These are phyloP conservation scores for Penicillium longicatenatum DNA, from an alignment of 495 filamentous ascomycete genomes.

Conservation along the genomic window DNA sequence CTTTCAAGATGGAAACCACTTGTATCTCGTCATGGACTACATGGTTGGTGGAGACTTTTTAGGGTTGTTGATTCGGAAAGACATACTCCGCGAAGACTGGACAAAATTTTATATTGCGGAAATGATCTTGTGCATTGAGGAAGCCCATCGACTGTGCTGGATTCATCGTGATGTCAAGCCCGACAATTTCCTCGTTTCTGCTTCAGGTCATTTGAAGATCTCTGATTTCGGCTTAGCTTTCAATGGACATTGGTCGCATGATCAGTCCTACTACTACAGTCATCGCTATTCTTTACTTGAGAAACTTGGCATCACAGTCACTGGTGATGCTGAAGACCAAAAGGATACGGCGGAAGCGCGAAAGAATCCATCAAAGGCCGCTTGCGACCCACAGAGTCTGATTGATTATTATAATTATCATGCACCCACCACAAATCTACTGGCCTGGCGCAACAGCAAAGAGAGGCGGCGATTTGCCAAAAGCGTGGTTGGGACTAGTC, in stretches of 20 bases:
- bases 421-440: conserved; percentile 42
- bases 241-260: conserved; percentile 92
- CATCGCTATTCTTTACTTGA: conserved; percentile 76
- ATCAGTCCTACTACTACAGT: conserved; percentile 78
- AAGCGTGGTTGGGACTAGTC: conserved; percentile 92
- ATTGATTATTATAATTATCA: conserved; percentile 15
- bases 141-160: conserved; percentile 81
- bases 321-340: conserved; percentile 74
- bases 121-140: conserved; percentile 94
- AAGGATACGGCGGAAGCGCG: conserved; percentile 47
- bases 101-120: conserved; percentile 88
- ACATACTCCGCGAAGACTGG: conserved; percentile 73
- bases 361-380: conserved; percentile 6
- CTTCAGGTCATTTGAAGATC: conserved; percentile 89
- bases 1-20: conserved; percentile 80
- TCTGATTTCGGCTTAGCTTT: conserved; percentile 95
- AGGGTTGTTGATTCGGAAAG: conserved; percentile 78
- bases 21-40: conserved; percentile 97
- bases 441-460: conserved; percentile 77
- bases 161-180: conserved; percentile 97
- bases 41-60: conserved; percentile 96
- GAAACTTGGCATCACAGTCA: conserved; percentile 71
- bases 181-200: conserved; percentile 90
- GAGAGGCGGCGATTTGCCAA: conserved; percentile 73
- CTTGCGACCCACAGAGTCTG: conserved; percentile 6